phyloP scores from a whole-genome alignment of 768 basidiomycete species.

The Tubosaeta brunneosetosa region DNA sequence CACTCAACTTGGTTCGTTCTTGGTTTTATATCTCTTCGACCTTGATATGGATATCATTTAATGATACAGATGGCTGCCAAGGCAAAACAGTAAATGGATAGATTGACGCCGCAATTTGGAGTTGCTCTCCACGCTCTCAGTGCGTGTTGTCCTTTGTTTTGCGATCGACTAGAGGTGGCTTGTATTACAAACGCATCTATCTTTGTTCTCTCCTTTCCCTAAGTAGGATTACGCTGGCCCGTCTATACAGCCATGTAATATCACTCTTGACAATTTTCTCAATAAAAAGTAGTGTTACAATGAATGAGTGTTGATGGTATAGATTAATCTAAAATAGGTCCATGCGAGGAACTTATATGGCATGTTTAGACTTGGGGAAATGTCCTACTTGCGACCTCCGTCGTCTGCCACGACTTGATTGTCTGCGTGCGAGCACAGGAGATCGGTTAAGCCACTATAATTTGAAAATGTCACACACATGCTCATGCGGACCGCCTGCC shows the following conservation, averaged over 20 bases:
- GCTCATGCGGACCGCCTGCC: background rate
- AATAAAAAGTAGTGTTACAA: constrained; percentile 9
- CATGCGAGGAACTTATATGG: constrained; percentile 1
- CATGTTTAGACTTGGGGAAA: background rate
- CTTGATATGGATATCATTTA: background rate
- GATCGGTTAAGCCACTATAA: background rate
- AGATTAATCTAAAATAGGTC: background rate
- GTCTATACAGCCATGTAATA: constrained; percentile 21
- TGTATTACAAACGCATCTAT: background rate
- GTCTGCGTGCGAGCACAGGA: background rate
- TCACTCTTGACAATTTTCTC: constrained; percentile 11
- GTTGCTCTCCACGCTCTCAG: background rate
- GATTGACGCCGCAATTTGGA: constrained; percentile 1
- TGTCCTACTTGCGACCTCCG: background rate
- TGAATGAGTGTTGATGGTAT: background rate
- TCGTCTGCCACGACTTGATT: constrained; percentile 19
- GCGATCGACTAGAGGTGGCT: background rate
- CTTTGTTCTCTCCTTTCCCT: background rate
- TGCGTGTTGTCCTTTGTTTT: background rate
- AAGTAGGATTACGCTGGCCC: background rate
- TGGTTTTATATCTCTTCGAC: background rate
- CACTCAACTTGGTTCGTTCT: constrained; percentile 74
- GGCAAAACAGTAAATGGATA: constrained; percentile 42
- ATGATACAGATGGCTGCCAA: constrained; percentile 58
- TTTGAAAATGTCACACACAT: background rate